Base-by-base conservation (phyloP, 1,139 yeast genomes). In the Arxiozyma bovina region DNA sequence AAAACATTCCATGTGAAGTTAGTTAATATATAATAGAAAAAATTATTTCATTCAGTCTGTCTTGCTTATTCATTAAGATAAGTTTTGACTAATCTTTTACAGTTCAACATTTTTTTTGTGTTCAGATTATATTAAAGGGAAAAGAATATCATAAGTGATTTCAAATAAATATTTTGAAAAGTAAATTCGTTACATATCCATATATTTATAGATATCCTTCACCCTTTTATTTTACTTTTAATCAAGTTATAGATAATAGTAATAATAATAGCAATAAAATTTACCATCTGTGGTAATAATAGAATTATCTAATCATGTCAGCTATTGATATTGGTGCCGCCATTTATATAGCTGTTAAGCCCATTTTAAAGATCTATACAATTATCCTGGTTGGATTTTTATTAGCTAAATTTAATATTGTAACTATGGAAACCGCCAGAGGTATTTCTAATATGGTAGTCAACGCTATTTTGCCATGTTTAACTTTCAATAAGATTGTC, bases 331-430 rank as follows among this genome's bases (percentile, higher is more conserved):
- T 57, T 21, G 95, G 96, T 15, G 77, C 77, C 48, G 81, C 90
- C 46, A 84, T 90, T 17, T 90, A 84, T 70, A 78, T 88, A 21
- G 81, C 96, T 0, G 85, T 86, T 51, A 90, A 89, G 72, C 97
- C 97, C 25, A 85, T 90, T 57, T 76, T 89, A 72, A 90, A 91
- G 72, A 88, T 90, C 60, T 88, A 89, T 64, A 72, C 87, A 63
- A 85, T 88, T 64, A 78, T 88, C 8, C 83, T 77, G 1, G 70
- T 84, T 20, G 97, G 97, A 9, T 87, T 75, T 63, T 68, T 74
- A 42, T 72, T 89, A 11, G 91, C 95, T 7, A 79, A 78, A 59
- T 74, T 73, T 58, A 84, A 87, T 64, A 77, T 89, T 43, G 73
- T 90, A 18, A 76, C 87, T 0, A 89, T 87, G 43, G 83, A 88